phyloP scores from a whole-genome alignment of 257 asterid species.

The Lycium ferocissimum region DNA sequence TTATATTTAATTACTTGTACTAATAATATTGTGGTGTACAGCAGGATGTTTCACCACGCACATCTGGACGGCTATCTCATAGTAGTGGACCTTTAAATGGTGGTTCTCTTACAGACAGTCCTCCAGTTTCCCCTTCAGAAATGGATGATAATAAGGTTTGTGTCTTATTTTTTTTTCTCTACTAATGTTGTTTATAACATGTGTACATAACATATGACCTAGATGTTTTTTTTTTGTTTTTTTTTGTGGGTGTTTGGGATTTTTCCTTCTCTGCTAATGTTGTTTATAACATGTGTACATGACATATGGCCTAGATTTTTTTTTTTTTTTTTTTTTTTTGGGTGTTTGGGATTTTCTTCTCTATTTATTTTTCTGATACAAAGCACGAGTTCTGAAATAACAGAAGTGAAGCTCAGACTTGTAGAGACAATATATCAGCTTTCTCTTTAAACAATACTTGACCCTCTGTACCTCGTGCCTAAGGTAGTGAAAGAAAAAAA shows the following conservation, averaged over 20 bases:
- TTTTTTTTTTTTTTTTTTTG: too few relatives aligned
- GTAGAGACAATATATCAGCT: slow-evolving; percentile 45
- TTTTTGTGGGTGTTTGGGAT: background rate
- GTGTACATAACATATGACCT: background rate
- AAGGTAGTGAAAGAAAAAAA: background rate
- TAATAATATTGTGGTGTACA: slow-evolving; percentile 41
- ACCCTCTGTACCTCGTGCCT: background rate
- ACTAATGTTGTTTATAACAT: background rate
- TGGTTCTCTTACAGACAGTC: slow-evolving; percentile 91
- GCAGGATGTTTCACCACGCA: slow-evolving; percentile 99
- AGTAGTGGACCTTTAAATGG: slow-evolving; percentile 96
- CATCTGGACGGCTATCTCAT: slow-evolving; percentile 96
- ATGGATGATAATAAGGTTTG: slow-evolving; percentile 82
- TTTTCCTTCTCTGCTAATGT: background rate
- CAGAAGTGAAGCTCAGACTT: slow-evolving; percentile 34
- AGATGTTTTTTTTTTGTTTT: background rate
- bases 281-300: background rate
- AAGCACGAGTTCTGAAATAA: slow-evolving; percentile 57
- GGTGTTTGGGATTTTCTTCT: background rate
- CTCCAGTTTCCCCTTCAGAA: slow-evolving; percentile 92
- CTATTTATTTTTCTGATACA: slow-evolving; percentile 35
- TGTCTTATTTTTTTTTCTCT: background rate
- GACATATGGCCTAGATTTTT: slow-evolving; percentile 20
- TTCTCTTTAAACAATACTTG: slow-evolving; percentile 59
- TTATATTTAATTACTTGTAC: background rate